A percentile compares a stretch with the other conserved stretches of the same genome.
Conservation (phyloP, 352 stramenopile species). For the Blastocystis sp. region DNA sequence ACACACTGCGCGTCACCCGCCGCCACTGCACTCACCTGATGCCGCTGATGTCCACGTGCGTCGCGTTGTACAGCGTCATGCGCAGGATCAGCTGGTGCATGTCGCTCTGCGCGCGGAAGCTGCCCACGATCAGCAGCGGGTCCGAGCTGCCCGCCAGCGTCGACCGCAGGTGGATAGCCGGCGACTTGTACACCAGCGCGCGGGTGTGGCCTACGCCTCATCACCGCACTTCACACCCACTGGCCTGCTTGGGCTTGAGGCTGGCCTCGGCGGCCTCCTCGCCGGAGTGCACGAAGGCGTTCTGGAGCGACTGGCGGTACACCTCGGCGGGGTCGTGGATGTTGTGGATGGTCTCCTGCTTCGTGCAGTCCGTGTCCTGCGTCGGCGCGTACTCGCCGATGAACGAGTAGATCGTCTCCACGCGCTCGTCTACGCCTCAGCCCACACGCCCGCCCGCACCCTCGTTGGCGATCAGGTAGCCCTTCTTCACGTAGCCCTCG, state of each 20-base stretch:
- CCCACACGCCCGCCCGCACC: neutral
- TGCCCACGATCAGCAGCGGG: slow-evolving; percentile 63
- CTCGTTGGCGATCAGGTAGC: neutral
- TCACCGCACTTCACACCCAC: neutral
- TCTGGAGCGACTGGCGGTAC: slow-evolving; percentile 60
- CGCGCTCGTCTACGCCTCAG: neutral
- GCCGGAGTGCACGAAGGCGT: slow-evolving; percentile 14
- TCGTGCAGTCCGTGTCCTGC: slow-evolving; percentile 60
- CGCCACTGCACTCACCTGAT: neutral
- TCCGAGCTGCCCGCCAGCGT: slow-evolving; percentile 62
- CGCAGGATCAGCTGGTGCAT: slow-evolving; percentile 65
- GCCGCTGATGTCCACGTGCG: slow-evolving; percentile 53
- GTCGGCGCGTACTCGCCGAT: slow-evolving; percentile 46
- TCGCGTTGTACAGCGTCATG: slow-evolving; percentile 65
- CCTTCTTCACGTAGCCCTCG: slow-evolving; percentile 20
- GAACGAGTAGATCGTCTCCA: slow-evolving; percentile 59
- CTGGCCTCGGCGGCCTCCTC: neutral
- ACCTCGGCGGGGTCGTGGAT: slow-evolving; percentile 56
- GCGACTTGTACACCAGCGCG: slow-evolving; percentile 48
- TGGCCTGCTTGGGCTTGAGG: neutral
- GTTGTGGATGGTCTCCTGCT: slow-evolving; percentile 64
- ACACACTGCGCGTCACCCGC: slow-evolving; percentile 1
- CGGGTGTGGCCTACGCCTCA: slow-evolving; percentile 11
- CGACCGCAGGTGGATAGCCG: slow-evolving; percentile 51
- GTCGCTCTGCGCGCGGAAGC: slow-evolving; percentile 61